A percentile compares a stretch with the other conserved stretches of the same genome.
Conservation (phyloP, 2,329 filamentous ascomycete genomes). For the Neofusicoccum laricinum region DNA sequence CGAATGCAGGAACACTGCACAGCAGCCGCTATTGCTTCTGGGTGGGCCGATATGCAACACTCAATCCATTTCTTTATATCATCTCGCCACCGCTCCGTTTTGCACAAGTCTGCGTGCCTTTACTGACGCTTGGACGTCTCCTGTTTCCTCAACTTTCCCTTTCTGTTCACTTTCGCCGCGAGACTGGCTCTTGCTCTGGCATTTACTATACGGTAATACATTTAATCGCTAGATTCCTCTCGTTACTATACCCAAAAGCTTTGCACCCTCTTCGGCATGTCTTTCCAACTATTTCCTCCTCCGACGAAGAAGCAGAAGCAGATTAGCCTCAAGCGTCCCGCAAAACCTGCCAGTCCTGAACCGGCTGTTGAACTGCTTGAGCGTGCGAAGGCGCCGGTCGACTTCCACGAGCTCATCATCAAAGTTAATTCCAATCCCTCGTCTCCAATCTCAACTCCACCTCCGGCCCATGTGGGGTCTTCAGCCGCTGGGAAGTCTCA, state of each 20-base stretch:
- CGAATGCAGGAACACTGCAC: conserved; percentile 6
- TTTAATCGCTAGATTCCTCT: conserved; percentile 13
- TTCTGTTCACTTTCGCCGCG: not conserved
- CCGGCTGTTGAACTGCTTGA: conserved; percentile 29
- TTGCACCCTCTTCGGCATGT: not conserved
- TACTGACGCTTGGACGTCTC: conserved; percentile 5
- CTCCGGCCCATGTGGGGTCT: conserved; percentile 2
- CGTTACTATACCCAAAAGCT: not conserved
- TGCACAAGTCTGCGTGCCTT: not conserved
- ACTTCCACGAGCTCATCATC: conserved; percentile 40
- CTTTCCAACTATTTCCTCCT: conserved; percentile 38
- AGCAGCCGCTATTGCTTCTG: conserved; percentile 32
- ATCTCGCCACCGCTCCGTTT: not conserved
- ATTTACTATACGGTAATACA: not conserved
- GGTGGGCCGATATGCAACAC: conserved; percentile 2
- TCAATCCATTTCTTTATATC: conserved; percentile 2
- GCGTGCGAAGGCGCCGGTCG: conserved; percentile 29
- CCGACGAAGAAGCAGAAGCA: conserved; percentile 32
- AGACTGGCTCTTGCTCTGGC: conserved; percentile 13
- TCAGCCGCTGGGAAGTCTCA: conserved; percentile 17
- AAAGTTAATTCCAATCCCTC: conserved; percentile 32
- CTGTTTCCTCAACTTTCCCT: not conserved
- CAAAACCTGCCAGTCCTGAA: conserved; percentile 31
- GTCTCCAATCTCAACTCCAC: not conserved
- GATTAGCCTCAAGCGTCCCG: conserved; percentile 29